Evolutionary conservation across 1,284 basidiomycete genomes (phyloP), one percentile per base, ranked within the genome.

Genomic region (Cryptococcus depauperatus): DNA sequence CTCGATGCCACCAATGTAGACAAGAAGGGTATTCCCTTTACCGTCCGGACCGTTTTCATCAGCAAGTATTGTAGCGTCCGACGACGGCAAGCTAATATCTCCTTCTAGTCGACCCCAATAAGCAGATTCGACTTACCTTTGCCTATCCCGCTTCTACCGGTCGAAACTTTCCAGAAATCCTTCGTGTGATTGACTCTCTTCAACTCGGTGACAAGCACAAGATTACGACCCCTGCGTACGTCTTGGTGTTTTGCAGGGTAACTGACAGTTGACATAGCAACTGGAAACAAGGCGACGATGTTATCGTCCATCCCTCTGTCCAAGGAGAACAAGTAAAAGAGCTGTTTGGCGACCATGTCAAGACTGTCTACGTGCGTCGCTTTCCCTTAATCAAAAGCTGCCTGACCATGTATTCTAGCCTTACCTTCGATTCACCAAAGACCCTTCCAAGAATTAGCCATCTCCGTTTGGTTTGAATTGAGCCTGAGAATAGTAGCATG

Each of bases 301-400:
- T 97, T 47, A 96, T 99, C 62, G 83, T 99, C 34, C 91, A 96
- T 72, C 85, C 88, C n/a, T 72, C 77, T 7, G 89, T 97, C 41
- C 62, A 72, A 54, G 84, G 84, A 61, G 88, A 92, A 35, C 84
- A 97, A 72, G 92, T 90, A 26, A 84, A 89, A 73, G 82, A 72
- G 53, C 69, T 74, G 34, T 77, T 76, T 63, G 73, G 74, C 16
- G 73, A 72, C 46, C 64, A 72, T 52, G 72, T 69, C 47, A 44
- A 75, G 50, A 68, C 64, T 30, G 73, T 75, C 55, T 73, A 69
- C 61, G 66, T 68, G 46, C 55, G 65, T 61, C 6, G 9, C 18
- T 19, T 14, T 14, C 13, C 21, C 13, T 4, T 7, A 8, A 2
- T 28, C 27, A 13, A 10, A 7, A 13, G 19, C 8, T n/a, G n/a